A percentile compares a stretch with the other conserved stretches of the same genome.
phyloP scores from a whole-genome alignment of 1,284 basidiomycete species.

The Sanghuangporus weigelae region DNA sequence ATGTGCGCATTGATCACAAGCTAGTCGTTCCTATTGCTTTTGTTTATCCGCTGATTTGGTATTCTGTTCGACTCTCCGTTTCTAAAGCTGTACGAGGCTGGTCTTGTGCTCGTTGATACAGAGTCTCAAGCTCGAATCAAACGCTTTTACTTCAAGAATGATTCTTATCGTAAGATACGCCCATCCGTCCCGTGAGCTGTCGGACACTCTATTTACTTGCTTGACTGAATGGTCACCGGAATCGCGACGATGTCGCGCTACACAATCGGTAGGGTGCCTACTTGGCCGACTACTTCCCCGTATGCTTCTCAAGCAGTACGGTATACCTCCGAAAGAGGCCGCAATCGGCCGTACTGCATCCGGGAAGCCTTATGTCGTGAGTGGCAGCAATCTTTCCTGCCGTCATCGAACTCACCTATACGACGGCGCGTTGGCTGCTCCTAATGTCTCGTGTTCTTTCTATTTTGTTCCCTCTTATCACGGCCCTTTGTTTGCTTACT shows the following conservation, averaged over 20 bases:
- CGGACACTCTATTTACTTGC: not conserved
- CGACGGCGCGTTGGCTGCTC: conserved; percentile 1
- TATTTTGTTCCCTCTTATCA: not conserved
- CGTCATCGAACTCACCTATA: not conserved
- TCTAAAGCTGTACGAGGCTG: conserved; percentile 54
- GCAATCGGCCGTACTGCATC: conserved; percentile 49
- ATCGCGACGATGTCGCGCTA: not conserved
- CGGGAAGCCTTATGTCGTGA: conserved; percentile 71
- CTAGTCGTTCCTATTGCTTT: conserved; percentile 15
- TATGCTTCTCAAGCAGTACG: conserved; percentile 51
- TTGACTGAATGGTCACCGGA: not conserved
- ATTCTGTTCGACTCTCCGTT: conserved; percentile 26
- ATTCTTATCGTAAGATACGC: conserved; percentile 59
- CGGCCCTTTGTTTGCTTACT: not conserved
- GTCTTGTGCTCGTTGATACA: conserved; percentile 49
- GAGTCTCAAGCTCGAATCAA: conserved; percentile 49
- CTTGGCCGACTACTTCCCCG: conserved; percentile 68
- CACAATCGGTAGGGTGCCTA: conserved; percentile 49
- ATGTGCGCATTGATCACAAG: conserved; percentile 14
- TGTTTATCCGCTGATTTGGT: conserved; percentile 34
- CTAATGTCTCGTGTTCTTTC: not conserved
- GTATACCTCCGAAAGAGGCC: conserved; percentile 41
- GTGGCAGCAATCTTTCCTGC: conserved; percentile 23
- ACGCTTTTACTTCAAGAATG: conserved; percentile 62
- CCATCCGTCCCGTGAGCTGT: not conserved